Percentiles rank a stretch among this genome's conserved stretches.
Conservation (phyloP, 1,139 yeast species). For the Diutina rugosa region DNA sequence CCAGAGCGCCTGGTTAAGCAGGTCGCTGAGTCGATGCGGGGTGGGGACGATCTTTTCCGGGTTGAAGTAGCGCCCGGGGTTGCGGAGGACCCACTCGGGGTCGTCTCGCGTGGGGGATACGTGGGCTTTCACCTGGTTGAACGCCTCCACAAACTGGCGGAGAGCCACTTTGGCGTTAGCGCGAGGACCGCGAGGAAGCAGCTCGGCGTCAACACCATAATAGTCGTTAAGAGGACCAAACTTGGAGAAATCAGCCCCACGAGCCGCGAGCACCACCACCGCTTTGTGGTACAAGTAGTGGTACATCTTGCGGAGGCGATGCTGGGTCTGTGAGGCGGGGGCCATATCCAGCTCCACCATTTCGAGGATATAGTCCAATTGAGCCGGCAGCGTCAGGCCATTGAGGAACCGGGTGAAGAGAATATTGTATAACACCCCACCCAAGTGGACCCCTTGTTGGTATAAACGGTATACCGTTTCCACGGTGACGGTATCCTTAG, state of each 20-base stretch:
- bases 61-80: slow-evolving; percentile 7
- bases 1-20: slow-evolving; percentile 9
- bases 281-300: slow-evolving; percentile 15
- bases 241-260: slow-evolving; percentile 7
- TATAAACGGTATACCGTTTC: background rate
- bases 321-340: slow-evolving; percentile 19
- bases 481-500: background rate
- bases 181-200: slow-evolving; percentile 1
- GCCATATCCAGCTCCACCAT: slow-evolving; percentile 19
- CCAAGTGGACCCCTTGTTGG: background rate
- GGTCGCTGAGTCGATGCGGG: slow-evolving; percentile 11
- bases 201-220: slow-evolving; percentile 12
- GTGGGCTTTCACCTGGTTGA: background rate
- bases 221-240: slow-evolving; percentile 16
- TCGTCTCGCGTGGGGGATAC: background rate
- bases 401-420: background rate
- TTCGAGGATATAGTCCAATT: slow-evolving; percentile 6
- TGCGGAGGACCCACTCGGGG: background rate
- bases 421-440: background rate
- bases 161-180: slow-evolving; percentile 2
- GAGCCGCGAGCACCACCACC: slow-evolving; percentile 5
- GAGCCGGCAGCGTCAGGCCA: background rate
- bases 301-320: slow-evolving; percentile 10
- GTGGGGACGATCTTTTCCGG: slow-evolving; percentile 14
- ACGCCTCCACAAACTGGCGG: slow-evolving; percentile 4